Conservation (phyloP, 768 basidiomycete genomes). For the Leccinellum albellum region DNA sequence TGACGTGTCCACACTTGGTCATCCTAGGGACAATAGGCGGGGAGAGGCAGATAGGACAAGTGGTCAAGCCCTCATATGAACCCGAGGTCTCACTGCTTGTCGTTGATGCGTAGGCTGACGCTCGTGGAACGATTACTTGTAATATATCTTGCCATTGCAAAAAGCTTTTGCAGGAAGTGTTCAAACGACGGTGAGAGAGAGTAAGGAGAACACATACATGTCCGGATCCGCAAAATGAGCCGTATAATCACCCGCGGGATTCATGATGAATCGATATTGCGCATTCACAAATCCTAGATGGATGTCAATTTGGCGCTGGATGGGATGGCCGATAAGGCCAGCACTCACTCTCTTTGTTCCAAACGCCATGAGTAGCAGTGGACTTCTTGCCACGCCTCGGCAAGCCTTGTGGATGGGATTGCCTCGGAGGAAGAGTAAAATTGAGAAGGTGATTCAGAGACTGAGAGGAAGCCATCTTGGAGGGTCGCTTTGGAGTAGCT, state of each 20-base stretch:
- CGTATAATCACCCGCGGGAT: slow-evolving; percentile 86
- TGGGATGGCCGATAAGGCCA: slow-evolving; percentile 7
- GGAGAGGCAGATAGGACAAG: slow-evolving; percentile 94
- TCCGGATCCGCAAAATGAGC: slow-evolving; percentile 98
- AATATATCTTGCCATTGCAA: slow-evolving; percentile 96
- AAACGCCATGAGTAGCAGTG: slow-evolving; percentile 56
- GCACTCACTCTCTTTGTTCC: slow-evolving; percentile 92
- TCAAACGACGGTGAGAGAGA: background rate
- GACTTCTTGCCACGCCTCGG: slow-evolving; percentile 77
- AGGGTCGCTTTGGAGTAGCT: slow-evolving; percentile 51
- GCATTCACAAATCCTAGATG: slow-evolving; percentile 89
- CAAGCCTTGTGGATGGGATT: slow-evolving; percentile 54
- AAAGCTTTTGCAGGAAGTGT: slow-evolving; percentile 49
- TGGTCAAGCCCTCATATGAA: slow-evolving; percentile 59
- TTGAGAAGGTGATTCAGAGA: slow-evolving; percentile 84
- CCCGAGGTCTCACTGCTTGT: slow-evolving; percentile 41
- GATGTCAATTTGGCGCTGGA: slow-evolving; percentile 13
- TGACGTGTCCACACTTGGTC: slow-evolving; percentile 97
- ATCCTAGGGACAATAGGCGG: slow-evolving; percentile 86
- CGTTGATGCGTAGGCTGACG: slow-evolving; percentile 69
- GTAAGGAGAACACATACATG: slow-evolving; percentile 57
- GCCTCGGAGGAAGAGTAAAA: slow-evolving; percentile 88
- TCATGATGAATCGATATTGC: slow-evolving; percentile 94
- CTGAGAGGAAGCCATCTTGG: slow-evolving; percentile 68
- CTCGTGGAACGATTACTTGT: slow-evolving; percentile 88